These are phyloP conservation scores for Zymoseptoria pseudotritici DNA, from an alignment of 2,329 filamentous ascomycete species.

Conservation along the genomic window DNA sequence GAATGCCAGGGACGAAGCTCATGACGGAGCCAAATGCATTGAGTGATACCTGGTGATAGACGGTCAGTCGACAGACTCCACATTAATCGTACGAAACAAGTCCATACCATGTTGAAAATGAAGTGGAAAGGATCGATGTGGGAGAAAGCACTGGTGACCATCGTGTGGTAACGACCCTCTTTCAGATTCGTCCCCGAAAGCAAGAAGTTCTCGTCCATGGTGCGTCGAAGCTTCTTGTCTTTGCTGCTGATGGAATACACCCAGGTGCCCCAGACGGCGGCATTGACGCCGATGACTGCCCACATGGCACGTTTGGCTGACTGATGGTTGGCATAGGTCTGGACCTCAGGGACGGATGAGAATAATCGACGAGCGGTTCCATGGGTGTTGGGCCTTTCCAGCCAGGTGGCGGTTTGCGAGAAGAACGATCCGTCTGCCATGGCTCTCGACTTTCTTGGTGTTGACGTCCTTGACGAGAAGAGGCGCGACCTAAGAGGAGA, in stretches of 20 bases:
- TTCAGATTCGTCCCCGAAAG: constrained; percentile 24
- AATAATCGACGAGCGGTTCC: background rate
- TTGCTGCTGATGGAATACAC: constrained; percentile 23
- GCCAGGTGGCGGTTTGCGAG: background rate
- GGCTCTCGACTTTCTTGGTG: background rate
- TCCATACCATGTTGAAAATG: constrained; percentile 31
- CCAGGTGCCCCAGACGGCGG: constrained; percentile 33
- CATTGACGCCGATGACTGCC: constrained; percentile 35
- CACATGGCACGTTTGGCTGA: constrained; percentile 23
- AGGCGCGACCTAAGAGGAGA: background rate
- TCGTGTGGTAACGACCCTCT: constrained; percentile 31
- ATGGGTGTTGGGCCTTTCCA: background rate
- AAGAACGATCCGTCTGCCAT: background rate
- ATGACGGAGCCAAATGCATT: constrained; percentile 33
- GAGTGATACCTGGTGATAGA: constrained; percentile 34
- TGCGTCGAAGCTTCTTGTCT: constrained; percentile 15
- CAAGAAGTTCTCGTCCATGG: constrained; percentile 26
- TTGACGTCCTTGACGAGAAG: background rate
- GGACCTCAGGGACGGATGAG: background rate
- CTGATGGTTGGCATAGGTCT: background rate
- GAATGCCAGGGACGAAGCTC: constrained; percentile 25
- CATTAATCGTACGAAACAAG: background rate
- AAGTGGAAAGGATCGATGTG: constrained; percentile 33
- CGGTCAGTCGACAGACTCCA: background rate
- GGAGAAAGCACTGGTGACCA: constrained; percentile 35